Conservation (phyloP, 768 basidiomycete species). For the Holtermannia corniformis region DNA sequence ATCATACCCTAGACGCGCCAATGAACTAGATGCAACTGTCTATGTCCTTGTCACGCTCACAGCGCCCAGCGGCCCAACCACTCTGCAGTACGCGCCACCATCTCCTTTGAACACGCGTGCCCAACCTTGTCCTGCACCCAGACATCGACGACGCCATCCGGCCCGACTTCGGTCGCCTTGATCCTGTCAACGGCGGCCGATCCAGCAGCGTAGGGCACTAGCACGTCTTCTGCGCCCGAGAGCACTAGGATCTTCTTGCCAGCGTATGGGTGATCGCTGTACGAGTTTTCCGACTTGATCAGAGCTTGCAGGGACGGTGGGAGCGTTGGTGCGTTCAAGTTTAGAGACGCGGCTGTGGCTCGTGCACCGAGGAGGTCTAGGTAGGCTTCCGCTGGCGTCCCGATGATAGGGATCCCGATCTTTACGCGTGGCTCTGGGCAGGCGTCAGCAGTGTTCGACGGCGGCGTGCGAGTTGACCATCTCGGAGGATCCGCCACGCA, state of each 20-base stretch:
- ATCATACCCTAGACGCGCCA: neutral
- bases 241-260: constrained; percentile 67
- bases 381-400: constrained; percentile 53
- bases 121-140: constrained; percentile 52
- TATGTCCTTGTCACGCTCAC: neutral
- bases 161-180: constrained; percentile 45
- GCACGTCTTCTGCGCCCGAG: constrained; percentile 54
- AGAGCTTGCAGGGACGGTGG: constrained; percentile 46
- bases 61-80: constrained; percentile 35
- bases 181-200: constrained; percentile 52
- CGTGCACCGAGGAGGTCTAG: constrained; percentile 19
- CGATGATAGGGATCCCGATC: constrained; percentile 51
- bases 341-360: constrained; percentile 47
- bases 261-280: constrained; percentile 47
- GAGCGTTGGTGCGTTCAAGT: constrained; percentile 50
- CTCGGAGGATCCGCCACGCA: constrained; percentile 59
- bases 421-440: constrained; percentile 45
- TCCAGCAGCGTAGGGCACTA: constrained; percentile 60
- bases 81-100: constrained; percentile 47
- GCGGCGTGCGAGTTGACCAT: constrained; percentile 43
- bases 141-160: constrained; percentile 51
- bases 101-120: constrained; percentile 55
- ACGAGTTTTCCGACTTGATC: constrained; percentile 47
- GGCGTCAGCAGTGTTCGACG: constrained; percentile 1
- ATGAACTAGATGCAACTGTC: neutral